Evolutionary conservation across 1,284 basidiomycete genomes (phyloP).

Genomic region (Pseudozyma sp.): DNA sequence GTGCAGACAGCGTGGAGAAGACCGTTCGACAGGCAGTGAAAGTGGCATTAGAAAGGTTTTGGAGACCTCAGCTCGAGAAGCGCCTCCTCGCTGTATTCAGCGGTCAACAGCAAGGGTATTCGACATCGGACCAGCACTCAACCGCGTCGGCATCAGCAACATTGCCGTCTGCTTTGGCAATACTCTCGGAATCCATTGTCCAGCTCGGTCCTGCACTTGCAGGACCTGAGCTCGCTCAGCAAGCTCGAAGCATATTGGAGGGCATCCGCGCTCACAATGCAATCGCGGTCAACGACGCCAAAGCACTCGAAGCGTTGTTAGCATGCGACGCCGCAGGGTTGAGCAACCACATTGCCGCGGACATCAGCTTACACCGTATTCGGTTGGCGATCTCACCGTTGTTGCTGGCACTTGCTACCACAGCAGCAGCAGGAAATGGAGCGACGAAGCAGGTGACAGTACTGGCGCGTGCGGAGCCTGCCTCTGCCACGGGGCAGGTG

Average conservation of each 20-base stretch:
- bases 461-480: conserved; percentile 27
- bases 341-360: conserved; percentile 10
- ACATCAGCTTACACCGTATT: conserved; percentile 16
- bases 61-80: conserved; percentile 28
- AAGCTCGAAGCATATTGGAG: conserved; percentile 18
- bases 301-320: conserved; percentile 13
- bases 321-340: conserved; percentile 14
- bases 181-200: conserved; percentile 32
- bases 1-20: background rate
- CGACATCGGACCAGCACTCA: background rate
- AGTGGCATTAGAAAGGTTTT: conserved; percentile 25
- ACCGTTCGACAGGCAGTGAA: conserved; percentile 16
- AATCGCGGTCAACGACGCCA: conserved; percentile 10
- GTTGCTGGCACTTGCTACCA: conserved; percentile 20
- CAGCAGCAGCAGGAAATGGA: conserved; percentile 8
- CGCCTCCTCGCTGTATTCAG: conserved; percentile 7
- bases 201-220: conserved; percentile 33
- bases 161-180: conserved; percentile 19
- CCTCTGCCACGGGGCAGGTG: conserved; percentile 20
- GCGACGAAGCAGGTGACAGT: background rate
- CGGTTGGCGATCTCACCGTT: conserved; percentile 29
- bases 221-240: conserved; percentile 24
- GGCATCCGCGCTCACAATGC: background rate
- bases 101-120: background rate
- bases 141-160: conserved; percentile 13